Conservation (phyloP, 257 asterid species). For the Solanum dulcamara region DNA sequence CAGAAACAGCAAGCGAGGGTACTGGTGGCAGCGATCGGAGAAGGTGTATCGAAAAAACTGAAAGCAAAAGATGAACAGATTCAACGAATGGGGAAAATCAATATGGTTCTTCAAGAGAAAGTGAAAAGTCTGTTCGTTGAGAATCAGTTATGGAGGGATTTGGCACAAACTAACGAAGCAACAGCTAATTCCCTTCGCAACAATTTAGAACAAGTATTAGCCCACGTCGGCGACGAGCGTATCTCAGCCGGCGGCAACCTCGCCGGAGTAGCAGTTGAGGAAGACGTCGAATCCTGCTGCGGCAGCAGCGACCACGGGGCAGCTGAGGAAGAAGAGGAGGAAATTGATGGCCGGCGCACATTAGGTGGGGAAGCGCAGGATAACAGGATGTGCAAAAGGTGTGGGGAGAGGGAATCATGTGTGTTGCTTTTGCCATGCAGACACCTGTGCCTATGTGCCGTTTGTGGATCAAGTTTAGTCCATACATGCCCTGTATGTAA, state of each 20-base stretch:
- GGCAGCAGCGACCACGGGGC: slow-evolving; percentile 37
- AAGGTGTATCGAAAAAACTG: slow-evolving; percentile 33
- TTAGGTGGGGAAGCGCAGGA: background rate
- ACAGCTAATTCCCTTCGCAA: slow-evolving; percentile 53
- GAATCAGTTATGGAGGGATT: slow-evolving; percentile 55
- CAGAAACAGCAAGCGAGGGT: slow-evolving; percentile 48
- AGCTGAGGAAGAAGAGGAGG: background rate
- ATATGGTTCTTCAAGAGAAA: slow-evolving; percentile 46
- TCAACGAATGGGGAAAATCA: slow-evolving; percentile 42
- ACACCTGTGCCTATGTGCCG: slow-evolving; percentile 61
- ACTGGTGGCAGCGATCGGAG: slow-evolving; percentile 40
- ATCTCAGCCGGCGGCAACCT: slow-evolving; percentile 3
- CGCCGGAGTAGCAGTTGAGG: slow-evolving; percentile 21
- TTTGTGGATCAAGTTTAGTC: slow-evolving; percentile 46
- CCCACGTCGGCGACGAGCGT: slow-evolving; percentile 31
- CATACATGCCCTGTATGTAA: slow-evolving; percentile 64
- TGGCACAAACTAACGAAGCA: slow-evolving; percentile 78
- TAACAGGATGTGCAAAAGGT: slow-evolving; percentile 31
- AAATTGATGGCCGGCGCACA: background rate
- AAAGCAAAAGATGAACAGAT: slow-evolving; percentile 72
- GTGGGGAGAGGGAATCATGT: slow-evolving; percentile 59
- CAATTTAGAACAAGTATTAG: slow-evolving; percentile 53
- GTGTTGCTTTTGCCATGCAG: slow-evolving; percentile 77
- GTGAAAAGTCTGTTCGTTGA: slow-evolving; percentile 41
- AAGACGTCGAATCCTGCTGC: slow-evolving; percentile 63